Conservation (phyloP, 2,329 filamentous ascomycete genomes). For the Botrytis cinerea region DNA sequence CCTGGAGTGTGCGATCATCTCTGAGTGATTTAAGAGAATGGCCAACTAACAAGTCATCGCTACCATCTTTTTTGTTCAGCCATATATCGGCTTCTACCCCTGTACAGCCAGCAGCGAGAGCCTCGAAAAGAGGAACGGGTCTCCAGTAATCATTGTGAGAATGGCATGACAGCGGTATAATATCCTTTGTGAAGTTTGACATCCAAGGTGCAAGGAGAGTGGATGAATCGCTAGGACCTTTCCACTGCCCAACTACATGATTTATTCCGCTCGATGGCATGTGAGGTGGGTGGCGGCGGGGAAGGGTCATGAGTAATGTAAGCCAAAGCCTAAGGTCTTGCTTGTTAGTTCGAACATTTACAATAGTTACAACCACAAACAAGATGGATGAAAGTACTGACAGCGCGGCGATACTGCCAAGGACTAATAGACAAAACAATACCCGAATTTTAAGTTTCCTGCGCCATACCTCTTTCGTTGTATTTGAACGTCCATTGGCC, state of each 20-base stretch:
- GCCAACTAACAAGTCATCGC: constrained; percentile 51
- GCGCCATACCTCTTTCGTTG: neutral
- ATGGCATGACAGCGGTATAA: constrained; percentile 15
- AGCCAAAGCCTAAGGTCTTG: neutral
- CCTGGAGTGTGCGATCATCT: constrained; percentile 53
- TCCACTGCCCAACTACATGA: constrained; percentile 4
- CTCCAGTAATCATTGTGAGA: constrained; percentile 62
- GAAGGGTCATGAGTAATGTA: neutral
- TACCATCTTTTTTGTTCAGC: constrained; percentile 52
- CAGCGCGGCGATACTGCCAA: constrained; percentile 5
- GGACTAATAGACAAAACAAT: neutral
- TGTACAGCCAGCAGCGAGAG: constrained; percentile 57
- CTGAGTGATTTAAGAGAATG: constrained; percentile 57
- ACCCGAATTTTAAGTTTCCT: neutral
- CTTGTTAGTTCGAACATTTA: neutral
- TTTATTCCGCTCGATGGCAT: neutral
- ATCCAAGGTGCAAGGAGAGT: constrained; percentile 3
- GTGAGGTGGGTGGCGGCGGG: neutral
- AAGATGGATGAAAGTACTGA: neutral
- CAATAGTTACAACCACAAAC: neutral
- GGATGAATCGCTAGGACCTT: neutral
- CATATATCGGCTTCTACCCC: constrained; percentile 63
- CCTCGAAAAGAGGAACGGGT: constrained; percentile 49
- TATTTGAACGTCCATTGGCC: neutral
- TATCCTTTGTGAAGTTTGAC: constrained; percentile 8